Evolutionary conservation across 805 yeast species (phyloP).

Genomic region (Kurtzmaniella fragi): DNA sequence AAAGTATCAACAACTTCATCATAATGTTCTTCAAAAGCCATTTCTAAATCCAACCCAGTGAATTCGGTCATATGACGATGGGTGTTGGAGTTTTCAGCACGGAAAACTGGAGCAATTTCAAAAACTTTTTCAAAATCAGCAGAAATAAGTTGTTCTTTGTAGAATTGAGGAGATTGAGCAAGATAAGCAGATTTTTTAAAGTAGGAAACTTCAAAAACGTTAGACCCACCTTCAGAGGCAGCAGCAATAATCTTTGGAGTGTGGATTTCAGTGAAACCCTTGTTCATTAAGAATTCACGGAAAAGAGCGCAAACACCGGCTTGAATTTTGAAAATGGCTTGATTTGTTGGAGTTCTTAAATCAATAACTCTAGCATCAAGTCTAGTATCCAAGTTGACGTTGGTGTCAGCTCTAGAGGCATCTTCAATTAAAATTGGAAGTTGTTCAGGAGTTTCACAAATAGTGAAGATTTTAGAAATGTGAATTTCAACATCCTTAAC

Average conservation of each 20-base stretch:
- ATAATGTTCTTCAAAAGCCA: conserved; percentile 97
- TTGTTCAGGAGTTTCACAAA: conserved; percentile 86
- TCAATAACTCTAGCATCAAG: conserved; percentile 94
- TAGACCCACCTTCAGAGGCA: conserved; percentile 97
- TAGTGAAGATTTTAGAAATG: conserved; percentile 65
- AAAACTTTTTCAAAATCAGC: conserved; percentile 96
- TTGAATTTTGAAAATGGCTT: conserved; percentile 92
- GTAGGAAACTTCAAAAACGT: conserved; percentile 89
- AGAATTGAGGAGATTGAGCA: conserved; percentile 97
- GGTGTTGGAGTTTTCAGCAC: conserved; percentile 98
- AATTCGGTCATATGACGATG: conserved; percentile 99
- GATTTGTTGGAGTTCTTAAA: conserved; percentile 94
- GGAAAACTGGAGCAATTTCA: conserved; percentile 96
- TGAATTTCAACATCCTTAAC: conserved; percentile 86
- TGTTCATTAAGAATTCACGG: conserved; percentile 73
- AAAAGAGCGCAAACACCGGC: conserved; percentile 84
- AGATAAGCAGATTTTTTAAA: conserved; percentile 89
- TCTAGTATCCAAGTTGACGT: conserved; percentile 94
- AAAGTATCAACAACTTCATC: conserved; percentile 73
- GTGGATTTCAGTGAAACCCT: conserved; percentile 84
- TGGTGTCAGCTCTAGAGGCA: conserved; percentile 89
- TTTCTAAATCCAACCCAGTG: conserved; percentile 94
- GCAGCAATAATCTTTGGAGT: conserved; percentile 95
- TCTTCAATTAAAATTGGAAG: conserved; percentile 95
- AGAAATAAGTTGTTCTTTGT: conserved; percentile 96